Conservation (phyloP, 352 stramenopile species). For the Blastocystis sp. region DNA sequence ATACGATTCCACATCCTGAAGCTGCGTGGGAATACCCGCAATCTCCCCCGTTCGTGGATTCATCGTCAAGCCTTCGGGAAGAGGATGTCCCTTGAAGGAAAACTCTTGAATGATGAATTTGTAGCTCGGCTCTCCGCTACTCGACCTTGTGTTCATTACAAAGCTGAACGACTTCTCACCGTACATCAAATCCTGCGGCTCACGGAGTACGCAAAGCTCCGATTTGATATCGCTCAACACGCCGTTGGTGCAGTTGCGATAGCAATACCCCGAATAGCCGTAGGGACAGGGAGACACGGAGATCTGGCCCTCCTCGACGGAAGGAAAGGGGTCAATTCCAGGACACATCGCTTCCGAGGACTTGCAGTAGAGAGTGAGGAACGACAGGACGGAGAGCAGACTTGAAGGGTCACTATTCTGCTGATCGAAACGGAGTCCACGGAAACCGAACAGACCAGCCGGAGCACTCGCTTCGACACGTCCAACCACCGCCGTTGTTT, state of each 20-base stretch:
- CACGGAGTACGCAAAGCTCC: neutral
- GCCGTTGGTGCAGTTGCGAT: constrained; percentile 3
- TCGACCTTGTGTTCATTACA: neutral
- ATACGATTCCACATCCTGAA: neutral
- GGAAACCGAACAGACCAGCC: neutral
- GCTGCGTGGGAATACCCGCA: neutral
- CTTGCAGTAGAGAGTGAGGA: neutral
- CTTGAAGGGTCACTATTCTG: neutral
- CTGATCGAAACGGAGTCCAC: neutral
- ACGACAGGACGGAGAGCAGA: neutral
- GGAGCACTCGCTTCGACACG: neutral
- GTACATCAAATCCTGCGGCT: neutral
- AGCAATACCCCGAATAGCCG: constrained; percentile 42
- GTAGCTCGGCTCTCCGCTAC: neutral
- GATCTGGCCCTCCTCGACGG: neutral
- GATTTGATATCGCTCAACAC: neutral
- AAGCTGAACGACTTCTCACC: neutral
- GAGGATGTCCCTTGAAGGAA: neutral
- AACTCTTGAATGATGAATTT: constrained; percentile 26
- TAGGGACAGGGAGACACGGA: constrained; percentile 1
- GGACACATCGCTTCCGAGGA: neutral
- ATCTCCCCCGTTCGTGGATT: constrained; percentile 31
- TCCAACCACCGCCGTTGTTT: too few species aligned
- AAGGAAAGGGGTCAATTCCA: neutral
- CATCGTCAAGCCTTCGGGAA: neutral